Evolutionary conservation across 2,329 filamentous ascomycete genomes (phyloP).

Genomic region (Sarocladiaceae sp.): DNA sequence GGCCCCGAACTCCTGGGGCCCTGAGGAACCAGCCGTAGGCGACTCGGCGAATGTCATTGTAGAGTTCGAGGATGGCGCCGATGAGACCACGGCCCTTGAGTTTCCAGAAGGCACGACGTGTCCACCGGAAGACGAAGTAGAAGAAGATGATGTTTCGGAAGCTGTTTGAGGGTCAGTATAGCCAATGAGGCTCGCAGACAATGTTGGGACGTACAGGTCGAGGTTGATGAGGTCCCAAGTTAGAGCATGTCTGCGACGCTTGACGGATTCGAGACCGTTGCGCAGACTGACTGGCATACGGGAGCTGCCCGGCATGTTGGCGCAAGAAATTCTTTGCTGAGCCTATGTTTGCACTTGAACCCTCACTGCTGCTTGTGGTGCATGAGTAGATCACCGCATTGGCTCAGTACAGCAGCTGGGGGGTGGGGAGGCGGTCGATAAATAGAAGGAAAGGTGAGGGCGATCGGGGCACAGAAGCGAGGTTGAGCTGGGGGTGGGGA

Average conservation of each 20-base stretch:
- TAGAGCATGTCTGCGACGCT: slow-evolving; percentile 48
- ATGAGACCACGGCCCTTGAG: slow-evolving; percentile 83
- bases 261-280: slow-evolving; percentile 57
- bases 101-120: slow-evolving; percentile 73
- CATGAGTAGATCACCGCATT: no score
- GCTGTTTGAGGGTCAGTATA: slow-evolving; percentile 34
- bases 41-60: slow-evolving; percentile 62
- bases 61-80: slow-evolving; percentile 70
- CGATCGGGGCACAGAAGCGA: neutral
- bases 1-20: slow-evolving; percentile 76
- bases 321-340: neutral
- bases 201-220: slow-evolving; percentile 52
- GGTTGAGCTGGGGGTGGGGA: slow-evolving; percentile 3
- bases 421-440: neutral
- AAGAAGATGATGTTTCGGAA: slow-evolving; percentile 84
- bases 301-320: slow-evolving; percentile 57
- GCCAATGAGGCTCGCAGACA: slow-evolving; percentile 8
- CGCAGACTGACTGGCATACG: slow-evolving; percentile 66
- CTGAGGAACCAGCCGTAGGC: slow-evolving; percentile 82
- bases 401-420: no score
- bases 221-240: slow-evolving; percentile 57
- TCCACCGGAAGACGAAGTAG: slow-evolving; percentile 79
- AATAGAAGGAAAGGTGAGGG: no score
- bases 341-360: no score
- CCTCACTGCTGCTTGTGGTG: no score